phyloP scores from a whole-genome alignment of 176 grass and related monocot species.

The Carex myosuroides region DNA sequence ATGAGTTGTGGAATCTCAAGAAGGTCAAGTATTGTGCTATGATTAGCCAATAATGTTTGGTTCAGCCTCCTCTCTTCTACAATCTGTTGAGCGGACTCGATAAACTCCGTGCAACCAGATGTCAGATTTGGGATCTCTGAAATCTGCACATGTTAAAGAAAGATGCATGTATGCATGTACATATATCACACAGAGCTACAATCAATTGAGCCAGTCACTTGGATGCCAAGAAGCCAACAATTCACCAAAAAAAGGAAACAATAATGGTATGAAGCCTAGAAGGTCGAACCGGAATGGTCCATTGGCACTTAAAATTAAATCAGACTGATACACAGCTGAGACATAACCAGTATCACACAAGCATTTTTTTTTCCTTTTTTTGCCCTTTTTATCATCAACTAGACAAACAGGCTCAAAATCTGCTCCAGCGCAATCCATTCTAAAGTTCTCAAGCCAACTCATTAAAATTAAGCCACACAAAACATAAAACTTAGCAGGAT shows the following conservation, averaged over 20 bases:
- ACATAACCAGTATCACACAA: neutral
- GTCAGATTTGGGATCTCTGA: slow-evolving; percentile 96
- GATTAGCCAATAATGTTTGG: slow-evolving; percentile 87
- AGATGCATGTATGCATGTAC: neutral
- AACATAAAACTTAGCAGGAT: neutral
- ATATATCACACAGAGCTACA: slow-evolving; percentile 15
- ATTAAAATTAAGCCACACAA: neutral
- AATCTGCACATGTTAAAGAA: slow-evolving; percentile 56
- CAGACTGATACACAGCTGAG: neutral
- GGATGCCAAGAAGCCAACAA: neutral
- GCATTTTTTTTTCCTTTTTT: neutral
- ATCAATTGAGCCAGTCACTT: slow-evolving; percentile 1
- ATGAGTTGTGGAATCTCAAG: slow-evolving; percentile 96
- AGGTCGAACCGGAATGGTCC: neutral
- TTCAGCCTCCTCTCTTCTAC: slow-evolving; percentile 97
- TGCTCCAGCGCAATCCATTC: neutral
- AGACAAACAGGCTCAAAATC: neutral
- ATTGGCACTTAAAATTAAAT: neutral
- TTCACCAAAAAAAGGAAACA: neutral
- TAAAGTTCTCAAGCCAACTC: neutral
- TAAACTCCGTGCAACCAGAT: slow-evolving; percentile 93
- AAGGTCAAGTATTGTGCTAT: slow-evolving; percentile 91
- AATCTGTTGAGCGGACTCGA: slow-evolving; percentile 93
- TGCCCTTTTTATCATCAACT: neutral
- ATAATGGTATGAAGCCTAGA: neutral